phyloP scores from a whole-genome alignment of 306 rosid genomes.

The Geum urbanum region DNA sequence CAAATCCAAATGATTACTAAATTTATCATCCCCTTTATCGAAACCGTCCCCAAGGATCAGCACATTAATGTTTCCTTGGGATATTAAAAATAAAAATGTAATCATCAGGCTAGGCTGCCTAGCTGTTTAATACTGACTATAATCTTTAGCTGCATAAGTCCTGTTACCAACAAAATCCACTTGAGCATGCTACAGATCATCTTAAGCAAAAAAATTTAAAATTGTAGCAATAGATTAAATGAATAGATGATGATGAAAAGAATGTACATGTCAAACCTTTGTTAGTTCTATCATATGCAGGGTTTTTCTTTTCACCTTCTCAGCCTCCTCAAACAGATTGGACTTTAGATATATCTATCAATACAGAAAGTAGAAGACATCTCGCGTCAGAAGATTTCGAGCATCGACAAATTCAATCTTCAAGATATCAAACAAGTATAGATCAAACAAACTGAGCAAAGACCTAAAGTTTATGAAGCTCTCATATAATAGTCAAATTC shows the following conservation, averaged over 20 bases:
- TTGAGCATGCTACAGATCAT: not conserved
- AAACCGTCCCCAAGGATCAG: not conserved
- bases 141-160: not conserved
- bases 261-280: constrained; percentile 40
- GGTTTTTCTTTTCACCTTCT: constrained; percentile 73
- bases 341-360: constrained; percentile 61
- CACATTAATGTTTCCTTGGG: not conserved
- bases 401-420: not conserved
- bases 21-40: not conserved
- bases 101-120: too few relatives aligned
- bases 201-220: constrained; percentile 1
- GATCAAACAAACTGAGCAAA: not conserved
- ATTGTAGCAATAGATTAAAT: not conserved
- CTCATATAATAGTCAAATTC: not conserved
- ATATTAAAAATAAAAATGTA: not conserved
- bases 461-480: not conserved
- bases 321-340: constrained; percentile 59
- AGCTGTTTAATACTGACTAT: not conserved
- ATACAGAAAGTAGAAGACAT: not conserved
- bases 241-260: constrained; percentile 22
- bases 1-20: not conserved
- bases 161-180: not conserved
- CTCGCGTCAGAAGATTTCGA: not conserved
- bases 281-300: constrained; percentile 72
- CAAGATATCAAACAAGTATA: not conserved